A percentile compares a stretch with the other conserved stretches of the same genome.
phyloP scores from a whole-genome alignment of 1,139 yeast genomes.

The Candida tropicalis region DNA sequence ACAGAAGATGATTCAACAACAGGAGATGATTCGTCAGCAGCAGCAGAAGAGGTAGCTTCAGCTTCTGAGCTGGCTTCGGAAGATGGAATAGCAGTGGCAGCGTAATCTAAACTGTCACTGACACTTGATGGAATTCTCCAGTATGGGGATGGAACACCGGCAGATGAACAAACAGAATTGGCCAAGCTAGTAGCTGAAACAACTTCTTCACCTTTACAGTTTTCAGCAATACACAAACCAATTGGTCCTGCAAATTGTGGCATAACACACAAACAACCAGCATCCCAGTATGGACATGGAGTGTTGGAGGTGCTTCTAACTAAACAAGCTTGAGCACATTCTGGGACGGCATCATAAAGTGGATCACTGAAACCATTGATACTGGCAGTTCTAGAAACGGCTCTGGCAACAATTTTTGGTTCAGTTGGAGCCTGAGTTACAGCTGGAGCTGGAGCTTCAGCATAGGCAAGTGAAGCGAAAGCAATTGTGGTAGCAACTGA shows the following conservation, averaged over 20 bases:
- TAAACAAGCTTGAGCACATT: conserved; percentile 26
- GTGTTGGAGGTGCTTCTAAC: conserved; percentile 24
- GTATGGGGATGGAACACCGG: conserved; percentile 42
- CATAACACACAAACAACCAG: conserved; percentile 42
- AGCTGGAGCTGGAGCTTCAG: no score
- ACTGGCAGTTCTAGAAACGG: conserved; percentile 36
- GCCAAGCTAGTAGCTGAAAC: conserved; percentile 40
- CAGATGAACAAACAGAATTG: conserved; percentile 39
- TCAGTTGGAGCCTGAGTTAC: no score
- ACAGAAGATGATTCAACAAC: conserved; percentile 6
- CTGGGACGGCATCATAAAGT: conserved; percentile 25
- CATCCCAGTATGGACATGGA: conserved; percentile 41
- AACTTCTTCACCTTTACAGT: conserved; percentile 39
- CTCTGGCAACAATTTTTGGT: no score
- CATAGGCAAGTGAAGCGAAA: no score
- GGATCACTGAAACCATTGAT: conserved; percentile 43
- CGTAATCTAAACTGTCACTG: conserved; percentile 34
- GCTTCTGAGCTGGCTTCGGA: conserved; percentile 8
- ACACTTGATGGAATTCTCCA: conserved; percentile 45
- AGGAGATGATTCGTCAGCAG: not conserved
- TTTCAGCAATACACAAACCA: conserved; percentile 32
- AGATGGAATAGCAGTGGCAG: conserved; percentile 21
- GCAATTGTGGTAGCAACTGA: no score
- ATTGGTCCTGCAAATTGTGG: conserved; percentile 29
- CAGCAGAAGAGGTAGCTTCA: conserved; percentile 10